Evolutionary conservation across 176 grass and related monocot genomes (phyloP).

Genomic region (Dendrocalamus sinicus): DNA sequence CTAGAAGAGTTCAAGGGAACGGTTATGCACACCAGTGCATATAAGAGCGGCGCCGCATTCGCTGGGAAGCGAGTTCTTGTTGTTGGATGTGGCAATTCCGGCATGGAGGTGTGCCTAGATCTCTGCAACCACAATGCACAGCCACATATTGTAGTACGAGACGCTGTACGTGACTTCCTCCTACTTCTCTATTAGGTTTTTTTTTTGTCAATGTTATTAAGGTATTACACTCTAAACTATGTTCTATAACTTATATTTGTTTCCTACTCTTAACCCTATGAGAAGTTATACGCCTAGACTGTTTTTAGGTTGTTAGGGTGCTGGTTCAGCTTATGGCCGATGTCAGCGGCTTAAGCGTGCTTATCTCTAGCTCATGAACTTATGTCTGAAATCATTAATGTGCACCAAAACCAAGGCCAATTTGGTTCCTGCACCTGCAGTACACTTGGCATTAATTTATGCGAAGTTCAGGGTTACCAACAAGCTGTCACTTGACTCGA

Average conservation of each 20-base stretch:
- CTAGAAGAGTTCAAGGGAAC: slow-evolving; percentile 59
- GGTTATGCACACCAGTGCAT: slow-evolving; percentile 80
- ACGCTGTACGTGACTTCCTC: slow-evolving; percentile 66
- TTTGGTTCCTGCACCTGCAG: slow-evolving; percentile 36
- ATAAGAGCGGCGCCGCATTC: slow-evolving; percentile 71
- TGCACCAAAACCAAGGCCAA: slow-evolving; percentile 34
- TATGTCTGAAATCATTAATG: slow-evolving; percentile 17
- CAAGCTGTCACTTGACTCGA: slow-evolving; percentile 60
- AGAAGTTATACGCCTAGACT: slow-evolving; percentile 23
- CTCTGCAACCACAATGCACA: slow-evolving; percentile 84
- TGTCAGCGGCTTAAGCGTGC: slow-evolving; percentile 24
- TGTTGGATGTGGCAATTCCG: slow-evolving; percentile 89
- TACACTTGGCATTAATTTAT: slow-evolving; percentile 25
- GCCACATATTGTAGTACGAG: slow-evolving; percentile 85
- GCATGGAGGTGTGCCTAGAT: slow-evolving; percentile 98
- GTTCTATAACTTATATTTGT: slow-evolving; percentile 31
- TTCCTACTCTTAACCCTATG: slow-evolving; percentile 19
- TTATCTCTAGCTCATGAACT: slow-evolving; percentile 40
- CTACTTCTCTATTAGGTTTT: slow-evolving; percentile 35
- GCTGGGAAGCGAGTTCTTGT: slow-evolving; percentile 74
- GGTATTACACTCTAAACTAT: slow-evolving; percentile 20
- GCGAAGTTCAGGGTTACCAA: slow-evolving; percentile 22
- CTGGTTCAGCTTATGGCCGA: slow-evolving; percentile 19
- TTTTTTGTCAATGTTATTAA: slow-evolving; percentile 42
- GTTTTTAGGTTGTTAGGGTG: slow-evolving; percentile 17